Evolutionary conservation across 345 rosid genomes (phyloP), one percentile per base, ranked within the genome.

Genomic region (Diplotaxis tenuifolia): DNA sequence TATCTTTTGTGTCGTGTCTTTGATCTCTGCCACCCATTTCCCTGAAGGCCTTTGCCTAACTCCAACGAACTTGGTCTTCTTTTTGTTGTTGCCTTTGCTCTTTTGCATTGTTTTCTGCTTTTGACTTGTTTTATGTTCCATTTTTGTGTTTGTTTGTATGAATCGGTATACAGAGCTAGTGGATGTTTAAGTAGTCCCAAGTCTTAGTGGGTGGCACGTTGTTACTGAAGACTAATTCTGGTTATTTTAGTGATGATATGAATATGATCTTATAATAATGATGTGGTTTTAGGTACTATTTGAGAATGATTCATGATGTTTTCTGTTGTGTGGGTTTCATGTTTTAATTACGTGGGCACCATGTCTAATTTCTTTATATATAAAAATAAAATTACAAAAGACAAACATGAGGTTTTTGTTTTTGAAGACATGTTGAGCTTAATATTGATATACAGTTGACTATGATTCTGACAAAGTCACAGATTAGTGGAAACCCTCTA

Each of bases 21-120:
- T 92, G 85, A 92, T 92, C 82, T 92, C 98, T 9, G 96, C 96
- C 7, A 90, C 93, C 98, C 98, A 92, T 78, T 90, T 92, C 3
- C 96, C 95, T 0, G 98, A 88, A 0, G 96, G 95, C 79, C 98
- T 85, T 70, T 90, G 96, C 67, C 98, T 84, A 57, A 90, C 98
- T 32, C 98, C 98, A 5, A 93, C 83, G 55, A 86, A 93, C 83
- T 85, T 90, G 70, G 67, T 78, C 70, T 78, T 78, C 21, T 22
- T 36, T n/a, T n/a, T n/a, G n/a, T n/a, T n/a, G n/a, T n/a, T n/a
- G n/a, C n/a, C n/a, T n/a, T n/a, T n/a, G n/a, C n/a, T n/a, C n/a
- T n/a, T n/a, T n/a, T n/a, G n/a, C n/a, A n/a, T n/a, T n/a, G n/a
- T n/a, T n/a, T n/a, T n/a, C n/a, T n/a, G n/a, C n/a, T n/a, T n/a